phyloP scores from a whole-genome alignment of 805 yeast genomes.

The Pichia californica region DNA sequence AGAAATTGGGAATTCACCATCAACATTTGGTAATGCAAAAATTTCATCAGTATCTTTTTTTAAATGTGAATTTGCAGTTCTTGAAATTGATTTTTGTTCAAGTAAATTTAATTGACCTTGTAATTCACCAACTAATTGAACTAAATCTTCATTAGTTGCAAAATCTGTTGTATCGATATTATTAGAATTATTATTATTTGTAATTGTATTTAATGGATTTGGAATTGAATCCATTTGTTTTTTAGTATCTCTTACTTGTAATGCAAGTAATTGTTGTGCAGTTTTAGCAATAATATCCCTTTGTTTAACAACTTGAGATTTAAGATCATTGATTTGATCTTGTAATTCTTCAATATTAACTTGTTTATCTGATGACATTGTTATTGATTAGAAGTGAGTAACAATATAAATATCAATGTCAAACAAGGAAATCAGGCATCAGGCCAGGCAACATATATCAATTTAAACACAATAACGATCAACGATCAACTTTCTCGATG shows the following conservation, averaged over 20 bases:
- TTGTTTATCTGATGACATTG: too few relatives aligned
- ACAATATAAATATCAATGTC: too few relatives aligned
- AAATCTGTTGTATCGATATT: constrained; percentile 45
- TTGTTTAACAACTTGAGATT: constrained; percentile 43
- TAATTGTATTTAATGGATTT: constrained; percentile 12
- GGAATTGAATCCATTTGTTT: constrained; percentile 21
- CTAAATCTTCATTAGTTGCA: constrained; percentile 77
- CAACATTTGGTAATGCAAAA: constrained; percentile 72
- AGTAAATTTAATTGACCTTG: constrained; percentile 78
- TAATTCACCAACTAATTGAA: constrained; percentile 80
- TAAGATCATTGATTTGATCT: constrained; percentile 44
- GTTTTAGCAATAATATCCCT: constrained; percentile 61
- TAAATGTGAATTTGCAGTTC: constrained; percentile 59
- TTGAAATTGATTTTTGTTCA: constrained; percentile 70
- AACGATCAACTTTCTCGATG: too few relatives aligned
- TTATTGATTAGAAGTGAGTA: too few relatives aligned
- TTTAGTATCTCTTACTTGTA: constrained; percentile 54
- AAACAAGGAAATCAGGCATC: too few relatives aligned
- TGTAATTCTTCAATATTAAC: constrained; percentile 1
- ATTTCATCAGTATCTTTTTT: constrained; percentile 35
- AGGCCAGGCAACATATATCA: too few relatives aligned
- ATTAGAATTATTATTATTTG: neutral
- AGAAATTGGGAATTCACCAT: constrained; percentile 60
- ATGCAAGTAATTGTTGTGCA: constrained; percentile 67
- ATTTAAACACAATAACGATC: too few relatives aligned